Percentiles rank a stretch among this genome's conserved stretches.
These are phyloP conservation scores for Tympanopsis confertula DNA, from an alignment of 2,329 filamentous ascomycete genomes.

Conservation along the genomic window DNA sequence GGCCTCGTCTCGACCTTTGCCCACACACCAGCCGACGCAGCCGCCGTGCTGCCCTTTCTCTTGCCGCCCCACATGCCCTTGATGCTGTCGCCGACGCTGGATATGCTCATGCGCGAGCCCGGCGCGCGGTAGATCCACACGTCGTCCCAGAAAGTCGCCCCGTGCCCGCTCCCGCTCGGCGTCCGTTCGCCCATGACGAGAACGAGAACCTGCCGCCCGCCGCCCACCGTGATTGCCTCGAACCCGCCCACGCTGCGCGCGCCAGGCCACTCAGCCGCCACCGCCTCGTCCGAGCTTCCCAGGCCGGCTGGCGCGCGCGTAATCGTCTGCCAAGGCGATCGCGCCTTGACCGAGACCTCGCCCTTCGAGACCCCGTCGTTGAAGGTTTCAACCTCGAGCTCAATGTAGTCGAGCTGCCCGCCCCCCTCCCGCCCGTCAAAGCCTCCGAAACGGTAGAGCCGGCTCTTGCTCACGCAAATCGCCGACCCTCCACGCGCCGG, in stretches of 20 bases:
- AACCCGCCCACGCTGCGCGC: conserved; percentile 40
- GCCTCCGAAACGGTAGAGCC: conserved; percentile 70
- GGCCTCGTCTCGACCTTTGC: conserved; percentile 30
- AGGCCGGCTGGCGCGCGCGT: conserved; percentile 13
- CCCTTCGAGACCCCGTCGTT: conserved; percentile 33
- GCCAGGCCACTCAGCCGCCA: conserved; percentile 29
- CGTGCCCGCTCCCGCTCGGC: conserved; percentile 34
- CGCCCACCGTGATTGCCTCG: conserved; percentile 42
- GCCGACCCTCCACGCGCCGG: conserved; percentile 55
- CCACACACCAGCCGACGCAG: conserved; percentile 49
- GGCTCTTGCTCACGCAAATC: conserved; percentile 50
- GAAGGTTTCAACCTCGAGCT: conserved; percentile 42
- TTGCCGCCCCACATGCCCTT: conserved; percentile 12
- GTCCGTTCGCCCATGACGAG: conserved; percentile 46
- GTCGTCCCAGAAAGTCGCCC: conserved; percentile 43
- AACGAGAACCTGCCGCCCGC: conserved; percentile 50
- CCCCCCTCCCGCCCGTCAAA: conserved; percentile 68
- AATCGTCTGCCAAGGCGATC: conserved; percentile 42
- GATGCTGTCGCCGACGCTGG: conserved; percentile 25
- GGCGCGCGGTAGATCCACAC: conserved; percentile 55
- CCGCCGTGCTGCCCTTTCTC: conserved; percentile 35
- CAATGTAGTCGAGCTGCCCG: conserved; percentile 57
- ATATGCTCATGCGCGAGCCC: conserved; percentile 37
- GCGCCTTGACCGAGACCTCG: conserved; percentile 37
- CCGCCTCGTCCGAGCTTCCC: conserved; percentile 14